Conservation (phyloP, 352 stramenopile genomes). For the Phytophthora macrochlamydospora region DNA sequence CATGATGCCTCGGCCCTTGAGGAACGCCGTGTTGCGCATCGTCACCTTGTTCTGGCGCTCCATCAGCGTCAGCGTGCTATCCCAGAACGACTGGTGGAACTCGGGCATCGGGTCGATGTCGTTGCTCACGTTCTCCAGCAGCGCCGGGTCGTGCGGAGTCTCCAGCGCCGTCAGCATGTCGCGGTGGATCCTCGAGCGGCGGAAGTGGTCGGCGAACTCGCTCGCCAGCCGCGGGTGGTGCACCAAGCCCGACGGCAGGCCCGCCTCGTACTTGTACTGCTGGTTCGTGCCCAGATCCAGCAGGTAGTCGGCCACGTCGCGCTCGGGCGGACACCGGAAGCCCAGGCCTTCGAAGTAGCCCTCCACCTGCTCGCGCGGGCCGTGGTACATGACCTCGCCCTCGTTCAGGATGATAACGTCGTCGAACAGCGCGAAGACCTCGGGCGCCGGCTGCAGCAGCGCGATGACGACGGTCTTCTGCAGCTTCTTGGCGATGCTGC, state of each 20-base stretch:
- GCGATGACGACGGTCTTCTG: conserved; percentile 67
- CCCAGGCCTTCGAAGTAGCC: conserved; percentile 43
- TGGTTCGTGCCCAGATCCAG: conserved; percentile 50
- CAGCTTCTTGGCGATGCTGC: conserved; percentile 49
- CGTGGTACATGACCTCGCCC: conserved; percentile 50
- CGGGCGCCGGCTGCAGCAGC: conserved; percentile 76
- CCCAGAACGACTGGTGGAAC: conserved; percentile 48
- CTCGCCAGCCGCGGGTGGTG: conserved; percentile 36
- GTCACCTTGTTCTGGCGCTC: conserved; percentile 67
- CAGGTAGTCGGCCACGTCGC: conserved; percentile 50
- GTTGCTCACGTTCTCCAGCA: conserved; percentile 30
- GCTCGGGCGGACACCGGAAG: conserved; percentile 39
- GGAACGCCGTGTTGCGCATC: conserved; percentile 49
- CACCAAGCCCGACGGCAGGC: conserved; percentile 10
- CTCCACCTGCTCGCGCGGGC: conserved; percentile 48
- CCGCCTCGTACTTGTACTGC: conserved; percentile 42
- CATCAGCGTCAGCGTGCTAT: conserved; percentile 39
- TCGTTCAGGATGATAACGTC: conserved; percentile 56
- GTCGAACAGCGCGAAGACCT: conserved; percentile 61
- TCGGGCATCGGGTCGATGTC: conserved; percentile 46
- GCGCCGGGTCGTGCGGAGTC: conserved; percentile 24
- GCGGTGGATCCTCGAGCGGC: conserved; percentile 32
- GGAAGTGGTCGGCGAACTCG: conserved; percentile 41
- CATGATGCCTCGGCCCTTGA: conserved; percentile 48
- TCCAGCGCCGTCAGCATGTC: conserved; percentile 32